These are phyloP conservation scores for Cynanchum wilfordii DNA, from an alignment of 257 asterid genomes.

Conservation along the genomic window DNA sequence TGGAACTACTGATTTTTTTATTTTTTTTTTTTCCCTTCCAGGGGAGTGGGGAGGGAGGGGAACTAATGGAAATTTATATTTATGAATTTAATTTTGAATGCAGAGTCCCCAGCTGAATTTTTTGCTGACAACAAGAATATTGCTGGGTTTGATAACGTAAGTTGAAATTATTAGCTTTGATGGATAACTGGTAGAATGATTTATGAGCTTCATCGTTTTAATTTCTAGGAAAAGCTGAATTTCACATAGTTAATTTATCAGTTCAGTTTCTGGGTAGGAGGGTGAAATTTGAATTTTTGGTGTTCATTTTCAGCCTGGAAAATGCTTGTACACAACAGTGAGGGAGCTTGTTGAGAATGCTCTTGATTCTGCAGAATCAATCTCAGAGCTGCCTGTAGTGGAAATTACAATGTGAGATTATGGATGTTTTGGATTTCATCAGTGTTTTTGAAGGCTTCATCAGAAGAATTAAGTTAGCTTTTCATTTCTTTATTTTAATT, in stretches of 20 bases:
- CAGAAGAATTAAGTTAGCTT: not conserved
- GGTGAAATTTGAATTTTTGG: not conserved
- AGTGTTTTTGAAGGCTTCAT: not conserved
- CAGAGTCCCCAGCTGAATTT: constrained; percentile 96
- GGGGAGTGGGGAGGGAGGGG: no score
- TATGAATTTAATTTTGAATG: constrained; percentile 3
- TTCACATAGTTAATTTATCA: not conserved
- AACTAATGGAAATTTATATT: not conserved
- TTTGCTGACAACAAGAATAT: constrained; percentile 92
- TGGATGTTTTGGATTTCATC: not conserved
- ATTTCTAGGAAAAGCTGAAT: not conserved
- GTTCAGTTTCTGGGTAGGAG: not conserved
- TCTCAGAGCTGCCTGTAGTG: constrained; percentile 70
- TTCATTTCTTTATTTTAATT: not conserved
- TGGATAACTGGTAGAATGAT: not conserved
- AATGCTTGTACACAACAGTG: constrained; percentile 78
- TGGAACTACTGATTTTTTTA: constrained; percentile 1
- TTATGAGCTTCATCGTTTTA: not conserved
- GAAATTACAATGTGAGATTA: constrained; percentile 68
- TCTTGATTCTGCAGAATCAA: constrained; percentile 90
- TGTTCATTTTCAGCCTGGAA: constrained; percentile 67
- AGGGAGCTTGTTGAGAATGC: constrained; percentile 95
- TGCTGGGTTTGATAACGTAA: constrained; percentile 91
- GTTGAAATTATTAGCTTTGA: constrained; percentile 11
- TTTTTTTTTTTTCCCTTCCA: not conserved